Conservation (phyloP, 2,329 filamentous ascomycete species). For the Fusarium sp. region DNA sequence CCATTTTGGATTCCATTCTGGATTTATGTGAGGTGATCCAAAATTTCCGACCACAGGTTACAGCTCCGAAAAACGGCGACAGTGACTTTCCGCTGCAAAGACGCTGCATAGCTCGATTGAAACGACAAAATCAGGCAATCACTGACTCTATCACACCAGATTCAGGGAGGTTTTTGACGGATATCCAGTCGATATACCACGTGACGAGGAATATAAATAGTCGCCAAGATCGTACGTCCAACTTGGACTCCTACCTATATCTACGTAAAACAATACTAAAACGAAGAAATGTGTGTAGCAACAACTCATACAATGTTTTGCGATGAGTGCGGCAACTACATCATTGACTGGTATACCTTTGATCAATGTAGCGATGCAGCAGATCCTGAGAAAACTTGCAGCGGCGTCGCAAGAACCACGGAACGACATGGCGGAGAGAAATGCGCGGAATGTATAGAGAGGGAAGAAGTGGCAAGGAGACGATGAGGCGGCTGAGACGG, state of each 20-base stretch:
- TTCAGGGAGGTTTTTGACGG: fast-evolving
- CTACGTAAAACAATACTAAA: fast-evolving
- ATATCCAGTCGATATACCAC: fast-evolving
- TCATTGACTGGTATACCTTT: neutral
- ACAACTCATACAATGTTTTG: neutral
- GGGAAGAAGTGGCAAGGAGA: neutral
- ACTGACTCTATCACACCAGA: fast-evolving
- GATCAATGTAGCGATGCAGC: neutral
- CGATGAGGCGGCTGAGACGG: too few relatives aligned
- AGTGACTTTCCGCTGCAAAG: neutral
- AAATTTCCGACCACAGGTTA: fast-evolving
- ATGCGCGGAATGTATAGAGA: neutral
- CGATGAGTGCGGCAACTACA: neutral
- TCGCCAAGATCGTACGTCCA: neutral
- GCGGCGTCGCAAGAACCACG: neutral
- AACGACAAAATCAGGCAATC: neutral
- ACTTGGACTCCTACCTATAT: neutral
- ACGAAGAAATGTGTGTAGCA: neutral
- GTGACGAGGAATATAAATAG: neutral
- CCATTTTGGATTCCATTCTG: fast-evolving
- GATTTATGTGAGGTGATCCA: fast-evolving
- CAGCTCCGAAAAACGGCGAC: fast-evolving
- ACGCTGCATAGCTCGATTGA: fast-evolving
- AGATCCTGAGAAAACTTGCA: neutral
- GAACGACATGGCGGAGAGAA: neutral